A percentile compares a stretch with the other conserved stretches of the same genome.
These are phyloP conservation scores for Oryza nivara DNA, from an alignment of 176 grass and related monocot species.

Conservation along the genomic window DNA sequence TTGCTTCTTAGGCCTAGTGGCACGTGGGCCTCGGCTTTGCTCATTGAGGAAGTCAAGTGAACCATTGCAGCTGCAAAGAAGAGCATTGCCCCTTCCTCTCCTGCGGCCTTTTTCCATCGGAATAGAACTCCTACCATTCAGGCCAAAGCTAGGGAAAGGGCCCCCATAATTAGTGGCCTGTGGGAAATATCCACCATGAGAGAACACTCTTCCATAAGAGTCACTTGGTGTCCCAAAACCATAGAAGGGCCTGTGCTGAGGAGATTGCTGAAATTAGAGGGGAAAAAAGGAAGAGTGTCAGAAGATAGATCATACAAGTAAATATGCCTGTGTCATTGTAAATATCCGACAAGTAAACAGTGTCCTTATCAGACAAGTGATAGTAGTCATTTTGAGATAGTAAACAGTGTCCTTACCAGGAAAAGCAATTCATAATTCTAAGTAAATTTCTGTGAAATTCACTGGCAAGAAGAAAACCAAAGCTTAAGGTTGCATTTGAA, in stretches of 20 bases:
- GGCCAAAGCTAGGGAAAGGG: constrained; percentile 54
- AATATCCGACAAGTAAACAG: neutral
- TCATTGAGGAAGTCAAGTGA: constrained; percentile 87
- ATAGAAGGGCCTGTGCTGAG: constrained; percentile 79
- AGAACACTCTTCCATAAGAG: constrained; percentile 61
- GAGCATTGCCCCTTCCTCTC: constrained; percentile 71
- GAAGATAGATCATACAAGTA: constrained; percentile 22
- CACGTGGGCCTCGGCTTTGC: constrained; percentile 90
- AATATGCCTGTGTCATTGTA: neutral
- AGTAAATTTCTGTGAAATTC: neutral
- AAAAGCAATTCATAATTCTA: constrained; percentile 16
- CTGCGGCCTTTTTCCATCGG: constrained; percentile 63
- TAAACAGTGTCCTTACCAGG: neutral
- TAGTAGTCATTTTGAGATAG: neutral
- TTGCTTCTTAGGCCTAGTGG: constrained; percentile 71
- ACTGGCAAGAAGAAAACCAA: neutral
- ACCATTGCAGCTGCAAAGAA: constrained; percentile 70
- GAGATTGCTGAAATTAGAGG: constrained; percentile 40
- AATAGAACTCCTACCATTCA: constrained; percentile 59
- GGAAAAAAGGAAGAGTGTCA: neutral
- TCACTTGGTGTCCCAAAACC: constrained; percentile 67
- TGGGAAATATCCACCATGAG: constrained; percentile 61
- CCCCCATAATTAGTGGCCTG: constrained; percentile 55
- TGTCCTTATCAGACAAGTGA: neutral
- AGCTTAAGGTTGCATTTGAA: constrained; percentile 10